A percentile compares a stretch with the other conserved stretches of the same genome.
phyloP scores from a whole-genome alignment of 345 rosid species.

The Corymbia maculata region DNA sequence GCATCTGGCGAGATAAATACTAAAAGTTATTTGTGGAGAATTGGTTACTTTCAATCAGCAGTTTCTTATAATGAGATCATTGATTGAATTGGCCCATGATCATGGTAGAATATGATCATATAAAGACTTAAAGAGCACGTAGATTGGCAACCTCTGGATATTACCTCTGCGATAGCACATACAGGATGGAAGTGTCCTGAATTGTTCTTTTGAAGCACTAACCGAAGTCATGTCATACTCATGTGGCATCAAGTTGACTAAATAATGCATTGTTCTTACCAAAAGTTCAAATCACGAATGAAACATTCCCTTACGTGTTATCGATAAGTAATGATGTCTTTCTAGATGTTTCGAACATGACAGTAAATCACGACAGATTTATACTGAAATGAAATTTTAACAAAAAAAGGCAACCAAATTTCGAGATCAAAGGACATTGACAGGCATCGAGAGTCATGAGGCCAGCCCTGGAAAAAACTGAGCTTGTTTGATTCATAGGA shows the following conservation, averaged over 20 bases:
- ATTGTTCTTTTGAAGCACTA: background rate
- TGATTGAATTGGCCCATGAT: background rate
- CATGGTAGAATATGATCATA: background rate
- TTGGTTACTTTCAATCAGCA: background rate
- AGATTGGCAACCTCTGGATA: background rate
- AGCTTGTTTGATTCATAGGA: background rate
- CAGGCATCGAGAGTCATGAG: background rate
- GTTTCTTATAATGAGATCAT: background rate
- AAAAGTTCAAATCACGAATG: background rate
- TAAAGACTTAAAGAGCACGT: background rate
- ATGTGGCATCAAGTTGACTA: background rate
- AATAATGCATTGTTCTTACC: background rate
- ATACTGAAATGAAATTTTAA: background rate
- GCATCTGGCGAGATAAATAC: background rate
- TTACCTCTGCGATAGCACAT: background rate
- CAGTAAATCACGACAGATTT: background rate
- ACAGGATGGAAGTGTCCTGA: background rate
- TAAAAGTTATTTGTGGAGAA: background rate
- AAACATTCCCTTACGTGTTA: background rate
- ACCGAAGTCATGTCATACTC: background rate
- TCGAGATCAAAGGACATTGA: background rate
- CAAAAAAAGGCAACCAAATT: background rate
- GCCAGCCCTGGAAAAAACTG: background rate
- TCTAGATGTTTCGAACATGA: background rate
- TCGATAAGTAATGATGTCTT: background rate